Base-by-base conservation (phyloP, 2,329 filamentous ascomycete genomes). In the Paracoccidioides lutzii region DNA sequence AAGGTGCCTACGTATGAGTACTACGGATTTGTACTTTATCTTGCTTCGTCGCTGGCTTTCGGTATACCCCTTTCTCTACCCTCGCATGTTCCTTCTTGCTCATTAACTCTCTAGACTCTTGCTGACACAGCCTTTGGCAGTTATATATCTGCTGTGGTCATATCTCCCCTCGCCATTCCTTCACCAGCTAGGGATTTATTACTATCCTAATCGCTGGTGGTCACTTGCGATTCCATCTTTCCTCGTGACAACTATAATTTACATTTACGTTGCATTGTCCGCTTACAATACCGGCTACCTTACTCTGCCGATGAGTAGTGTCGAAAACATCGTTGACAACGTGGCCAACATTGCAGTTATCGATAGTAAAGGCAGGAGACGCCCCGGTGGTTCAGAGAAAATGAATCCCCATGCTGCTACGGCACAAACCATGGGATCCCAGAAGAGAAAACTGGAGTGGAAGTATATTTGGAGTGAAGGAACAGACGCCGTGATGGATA, bases 1-100 rank as follows among this genome's bases (percentile, higher is more conserved):
- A 90, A 93, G 68, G 90, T 98, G 2, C 93, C 93, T n/a, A 98
- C 93, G 0, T 97, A 98, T 75, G 93, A 98, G 69, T 98, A 97
- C 80, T 97, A 97, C 70, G 93, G 93, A 68, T 98, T 98, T 73
- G 91, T 95, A 54, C 81, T 98, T 52, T 97, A 98, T 74, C 80
- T 98, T 42, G 88, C 91, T 67, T 90, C 86, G 59, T 88, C 85
- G 28, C 76, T 93, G 53, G 83, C 83, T 1, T 97, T 97, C 68
- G 76, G 86, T 67, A 78, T 81, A 66, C 14, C 41, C 9, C 5
- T 86, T 69, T 46, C 10, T 7, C 22, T 1, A 22, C 22, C 22
- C 22, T 2, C 22, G 22, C 22, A 22, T 22, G 22, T 2, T 22
- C 22, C 32, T 53, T 32, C 35, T 38, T 45, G 3, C 33, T 41